These are phyloP conservation scores for Didymella lethalis DNA, from an alignment of 2,329 filamentous ascomycete species.

Conservation along the genomic window DNA sequence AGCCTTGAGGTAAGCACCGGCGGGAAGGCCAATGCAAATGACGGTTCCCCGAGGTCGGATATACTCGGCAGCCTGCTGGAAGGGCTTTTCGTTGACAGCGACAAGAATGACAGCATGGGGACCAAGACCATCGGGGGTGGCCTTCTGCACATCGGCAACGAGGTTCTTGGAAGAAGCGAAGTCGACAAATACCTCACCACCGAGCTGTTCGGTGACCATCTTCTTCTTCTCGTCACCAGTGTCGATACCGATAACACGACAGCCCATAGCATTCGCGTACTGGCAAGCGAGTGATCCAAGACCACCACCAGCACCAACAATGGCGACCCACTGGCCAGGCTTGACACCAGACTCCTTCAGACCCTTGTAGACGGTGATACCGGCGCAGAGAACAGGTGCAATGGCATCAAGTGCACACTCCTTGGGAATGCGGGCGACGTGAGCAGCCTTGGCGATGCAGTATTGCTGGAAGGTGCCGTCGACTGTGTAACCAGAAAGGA, in stretches of 20 bases:
- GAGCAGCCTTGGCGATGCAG: constrained; percentile 82
- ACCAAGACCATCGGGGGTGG: constrained; percentile 80
- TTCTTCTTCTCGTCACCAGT: constrained; percentile 80
- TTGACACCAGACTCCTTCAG: constrained; percentile 80
- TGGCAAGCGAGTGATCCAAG: constrained; percentile 82
- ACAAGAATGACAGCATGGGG: constrained; percentile 88
- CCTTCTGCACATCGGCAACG: constrained; percentile 82
- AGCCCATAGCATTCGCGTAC: constrained; percentile 90
- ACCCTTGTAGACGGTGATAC: constrained; percentile 91
- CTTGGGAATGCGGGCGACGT: constrained; percentile 83
- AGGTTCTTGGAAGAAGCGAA: constrained; percentile 79
- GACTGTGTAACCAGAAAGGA: constrained; percentile 89
- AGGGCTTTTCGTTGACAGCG: constrained; percentile 87
- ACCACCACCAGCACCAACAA: constrained; percentile 87
- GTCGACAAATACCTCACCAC: constrained; percentile 78
- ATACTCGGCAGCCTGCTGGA: constrained; percentile 88
- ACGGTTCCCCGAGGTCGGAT: constrained; percentile 83
- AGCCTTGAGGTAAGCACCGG: constrained; percentile 76
- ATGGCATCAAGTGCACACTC: constrained; percentile 77
- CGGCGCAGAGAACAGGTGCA: constrained; percentile 82
- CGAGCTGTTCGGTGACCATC: constrained; percentile 71
- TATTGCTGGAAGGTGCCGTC: constrained; percentile 96
- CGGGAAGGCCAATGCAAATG: constrained; percentile 88
- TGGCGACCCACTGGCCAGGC: constrained; percentile 79
- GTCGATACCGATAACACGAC: constrained; percentile 82